Evolutionary conservation across 2,329 filamentous ascomycete species (phyloP), one percentile per base, ranked within the genome.

Genomic region (Aspergillus calidoustus): DNA sequence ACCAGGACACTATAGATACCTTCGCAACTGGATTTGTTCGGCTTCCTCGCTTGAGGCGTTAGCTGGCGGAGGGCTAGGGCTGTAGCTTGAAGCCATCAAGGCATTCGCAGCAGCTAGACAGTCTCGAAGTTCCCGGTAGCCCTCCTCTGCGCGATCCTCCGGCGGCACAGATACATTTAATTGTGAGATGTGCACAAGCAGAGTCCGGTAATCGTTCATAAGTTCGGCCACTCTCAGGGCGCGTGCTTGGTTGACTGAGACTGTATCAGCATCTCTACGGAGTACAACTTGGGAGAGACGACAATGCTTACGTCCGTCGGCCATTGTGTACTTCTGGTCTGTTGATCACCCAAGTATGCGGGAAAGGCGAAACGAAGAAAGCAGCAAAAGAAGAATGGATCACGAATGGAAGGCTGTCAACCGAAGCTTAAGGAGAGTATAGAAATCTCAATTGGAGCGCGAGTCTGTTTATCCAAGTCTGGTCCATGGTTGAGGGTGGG

Each of bases 181-280:
- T 63, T 85, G 80, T 31, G 82, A 80, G 60, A 89, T 85, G 71
- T 87, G 85, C 64, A 83, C 74, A 65, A 88, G 84, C 4, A 88
- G 76, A 59, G 84, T 86, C 57, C 86, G 84, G 71, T 86, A 89
- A 76, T 89, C 87, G 65, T 83, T 83, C 78, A 89, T 86, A 71
- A 89, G 82, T 74, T 89, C 87, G 51, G 85, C 80, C 66, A 89
- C 77, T 67, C 87, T 83, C 73, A 89, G 79, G 54, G 87, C 86
- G 70, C 87, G 84, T 61, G 85, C 85, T 72, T 88, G 82, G 71
- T 89, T 89, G 68, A 87, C 87, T 89, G 72, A 61, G 47, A 44
- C 44, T 48, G 19, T 23, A 49, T 60, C 67, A 54, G 69, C 65
- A 48, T 56, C 50, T 54, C 57, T 49, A 28, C n/a, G n/a, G n/a